Conservation (phyloP, 148 eudicot species). For the Dysphania ambrosioides region DNA sequence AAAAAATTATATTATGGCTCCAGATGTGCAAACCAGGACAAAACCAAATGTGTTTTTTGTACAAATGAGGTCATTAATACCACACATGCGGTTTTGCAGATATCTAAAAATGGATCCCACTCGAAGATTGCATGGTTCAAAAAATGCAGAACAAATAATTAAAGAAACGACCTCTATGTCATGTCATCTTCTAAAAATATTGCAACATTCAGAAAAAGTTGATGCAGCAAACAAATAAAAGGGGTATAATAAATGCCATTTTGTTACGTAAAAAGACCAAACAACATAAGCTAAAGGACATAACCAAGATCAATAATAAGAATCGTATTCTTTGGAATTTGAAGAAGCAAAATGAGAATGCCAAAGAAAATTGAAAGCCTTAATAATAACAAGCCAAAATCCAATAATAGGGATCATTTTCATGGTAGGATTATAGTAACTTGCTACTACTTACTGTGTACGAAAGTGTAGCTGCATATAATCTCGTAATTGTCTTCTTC, state of each 20-base stretch:
- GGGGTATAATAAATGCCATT: background rate
- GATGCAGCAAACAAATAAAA: background rate
- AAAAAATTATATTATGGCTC: no score
- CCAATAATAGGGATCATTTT: no score
- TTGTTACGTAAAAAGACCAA: constrained; percentile 12
- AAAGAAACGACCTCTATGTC: background rate
- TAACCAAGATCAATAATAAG: background rate
- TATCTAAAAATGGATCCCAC: constrained; percentile 35
- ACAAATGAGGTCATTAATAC: constrained; percentile 22
- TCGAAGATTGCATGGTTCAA: constrained; percentile 23
- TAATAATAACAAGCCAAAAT: background rate
- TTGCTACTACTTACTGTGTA: constrained; percentile 59
- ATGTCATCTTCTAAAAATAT: constrained; percentile 16
- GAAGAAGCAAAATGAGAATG: background rate
- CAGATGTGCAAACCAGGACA: background rate
- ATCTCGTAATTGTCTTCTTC: constrained; percentile 37
- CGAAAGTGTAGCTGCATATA: constrained; percentile 63
- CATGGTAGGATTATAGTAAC: background rate
- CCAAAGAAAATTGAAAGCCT: background rate
- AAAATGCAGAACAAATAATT: background rate
- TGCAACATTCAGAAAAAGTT: constrained; percentile 3
- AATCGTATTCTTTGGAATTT: background rate
- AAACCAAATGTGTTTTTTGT: no score
- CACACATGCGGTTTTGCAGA: constrained; percentile 36
- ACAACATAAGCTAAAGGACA: constrained; percentile 12